These are phyloP conservation scores for Trichoderma arundinaceum DNA, from an alignment of 2,329 filamentous ascomycete genomes.

Conservation along the genomic window DNA sequence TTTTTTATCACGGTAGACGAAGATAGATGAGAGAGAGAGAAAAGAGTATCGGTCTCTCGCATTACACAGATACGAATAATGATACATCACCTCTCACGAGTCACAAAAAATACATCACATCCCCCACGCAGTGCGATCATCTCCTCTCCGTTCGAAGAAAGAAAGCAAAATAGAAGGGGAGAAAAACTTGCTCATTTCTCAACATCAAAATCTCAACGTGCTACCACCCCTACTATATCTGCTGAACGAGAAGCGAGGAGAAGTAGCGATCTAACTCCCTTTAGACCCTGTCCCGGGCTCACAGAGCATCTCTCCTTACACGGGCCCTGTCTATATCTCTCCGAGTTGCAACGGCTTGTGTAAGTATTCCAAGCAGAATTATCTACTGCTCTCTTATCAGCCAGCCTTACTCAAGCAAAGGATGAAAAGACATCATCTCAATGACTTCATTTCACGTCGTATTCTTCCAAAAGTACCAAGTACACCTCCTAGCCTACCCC, in stretches of 20 bases:
- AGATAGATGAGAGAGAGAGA: neutral
- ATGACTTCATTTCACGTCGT: no score
- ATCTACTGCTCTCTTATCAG: neutral
- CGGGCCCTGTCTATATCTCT: neutral
- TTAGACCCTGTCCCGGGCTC: slow-evolving; percentile 28
- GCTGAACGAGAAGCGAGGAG: neutral
- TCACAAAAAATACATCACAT: slow-evolving; percentile 7
- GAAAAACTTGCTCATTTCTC: neutral
- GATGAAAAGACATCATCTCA: neutral
- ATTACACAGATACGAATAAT: slow-evolving; percentile 21
- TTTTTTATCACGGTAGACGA: neutral
- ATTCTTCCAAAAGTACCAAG: no score
- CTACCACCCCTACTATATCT: neutral
- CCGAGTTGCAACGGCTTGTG: slow-evolving; percentile 11
- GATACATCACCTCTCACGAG: slow-evolving; percentile 23
- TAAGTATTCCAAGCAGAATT: neutral
- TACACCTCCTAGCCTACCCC: no score
- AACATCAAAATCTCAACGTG: neutral
- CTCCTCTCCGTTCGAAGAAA: neutral
- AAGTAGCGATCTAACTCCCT: slow-evolving; percentile 27
- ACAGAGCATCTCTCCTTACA: slow-evolving; percentile 18
- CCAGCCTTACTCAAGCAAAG: neutral
- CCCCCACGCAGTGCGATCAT: neutral
- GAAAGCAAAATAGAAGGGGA: neutral
- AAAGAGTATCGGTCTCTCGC: slow-evolving; percentile 1